Percentiles rank a stretch among this genome's conserved stretches.
Conservation (phyloP, 2,329 filamentous ascomycete species). For the Nothophoma quercina region DNA sequence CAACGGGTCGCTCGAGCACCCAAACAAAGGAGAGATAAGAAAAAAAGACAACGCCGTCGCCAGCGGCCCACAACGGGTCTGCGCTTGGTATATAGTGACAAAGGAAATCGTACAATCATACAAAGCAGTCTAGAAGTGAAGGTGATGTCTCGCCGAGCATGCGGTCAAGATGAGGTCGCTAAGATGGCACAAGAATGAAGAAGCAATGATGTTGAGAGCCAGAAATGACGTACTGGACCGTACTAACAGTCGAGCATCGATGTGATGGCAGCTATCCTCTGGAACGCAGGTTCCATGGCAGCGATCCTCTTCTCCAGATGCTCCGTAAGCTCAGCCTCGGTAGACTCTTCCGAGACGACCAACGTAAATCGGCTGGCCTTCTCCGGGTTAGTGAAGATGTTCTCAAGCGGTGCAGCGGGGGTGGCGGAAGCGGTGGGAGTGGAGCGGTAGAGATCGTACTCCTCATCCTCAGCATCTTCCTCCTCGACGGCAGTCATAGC, state of each 20-base stretch:
- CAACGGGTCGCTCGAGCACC: constrained; percentile 17
- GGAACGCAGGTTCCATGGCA: constrained; percentile 42
- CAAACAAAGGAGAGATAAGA: constrained; percentile 9
- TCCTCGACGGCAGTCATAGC: constrained; percentile 25
- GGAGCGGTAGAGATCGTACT: constrained; percentile 68
- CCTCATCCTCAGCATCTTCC: constrained; percentile 63
- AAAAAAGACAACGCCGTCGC: constrained; percentile 9
- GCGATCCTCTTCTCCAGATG: constrained; percentile 47
- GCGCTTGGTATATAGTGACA: constrained; percentile 32
- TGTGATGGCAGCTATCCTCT: constrained; percentile 46
- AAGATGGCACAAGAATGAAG: constrained; percentile 11
- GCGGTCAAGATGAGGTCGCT: constrained; percentile 5
- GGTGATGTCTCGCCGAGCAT: neutral
- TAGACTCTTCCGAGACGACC: constrained; percentile 63
- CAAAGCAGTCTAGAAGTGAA: constrained; percentile 32
- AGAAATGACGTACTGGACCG: neutral
- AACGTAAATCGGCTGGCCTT: constrained; percentile 72
- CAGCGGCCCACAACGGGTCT: constrained; percentile 26
- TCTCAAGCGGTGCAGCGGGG: constrained; percentile 38
- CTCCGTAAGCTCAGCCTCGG: constrained; percentile 40
- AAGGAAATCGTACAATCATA: constrained; percentile 45
- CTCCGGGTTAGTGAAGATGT: constrained; percentile 62
- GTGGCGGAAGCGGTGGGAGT: constrained; percentile 39
- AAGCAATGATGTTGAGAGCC: no score
- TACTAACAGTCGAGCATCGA: constrained; percentile 42